Evolutionary conservation across 208 protist species (phyloP).

Genomic region (Trypanosomatidae sp.): DNA sequence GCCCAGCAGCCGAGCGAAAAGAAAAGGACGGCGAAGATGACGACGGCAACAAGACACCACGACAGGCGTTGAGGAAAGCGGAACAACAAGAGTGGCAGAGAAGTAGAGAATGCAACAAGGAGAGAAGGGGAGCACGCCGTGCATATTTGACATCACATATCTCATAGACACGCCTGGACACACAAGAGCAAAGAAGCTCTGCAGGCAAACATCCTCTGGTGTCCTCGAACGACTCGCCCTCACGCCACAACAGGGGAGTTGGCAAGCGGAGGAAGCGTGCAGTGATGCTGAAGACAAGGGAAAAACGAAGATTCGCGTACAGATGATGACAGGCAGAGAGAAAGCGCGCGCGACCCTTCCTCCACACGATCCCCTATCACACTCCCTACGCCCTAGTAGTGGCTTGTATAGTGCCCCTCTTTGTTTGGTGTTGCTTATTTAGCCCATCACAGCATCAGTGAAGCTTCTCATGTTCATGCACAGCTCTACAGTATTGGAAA

Average conservation of each 20-base stretch:
- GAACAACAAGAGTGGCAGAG: conserved; percentile 12
- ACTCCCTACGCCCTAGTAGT: background rate
- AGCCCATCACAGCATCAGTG: background rate
- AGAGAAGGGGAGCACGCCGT: background rate
- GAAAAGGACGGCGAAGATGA: background rate
- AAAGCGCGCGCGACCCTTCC: background rate
- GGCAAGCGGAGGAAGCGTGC: background rate
- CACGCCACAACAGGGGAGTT: background rate
- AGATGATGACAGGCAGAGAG: background rate
- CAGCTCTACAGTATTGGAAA: background rate
- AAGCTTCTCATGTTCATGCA: background rate
- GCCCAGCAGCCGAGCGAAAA: background rate
- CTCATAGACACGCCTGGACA: background rate
- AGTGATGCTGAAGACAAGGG: background rate
- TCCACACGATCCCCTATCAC: background rate
- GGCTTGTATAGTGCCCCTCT: background rate
- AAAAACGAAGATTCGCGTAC: background rate
- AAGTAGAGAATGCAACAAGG: conserved; percentile 4
- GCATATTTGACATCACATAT: background rate
- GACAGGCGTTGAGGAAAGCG: background rate
- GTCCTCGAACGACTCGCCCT: background rate
- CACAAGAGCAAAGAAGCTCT: background rate
- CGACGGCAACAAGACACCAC: background rate
- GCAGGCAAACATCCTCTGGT: background rate
- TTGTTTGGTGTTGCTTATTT: background rate